Evolutionary conservation across 305 asterid genomes (phyloP).

Genomic region (Solanum hybrid): DNA sequence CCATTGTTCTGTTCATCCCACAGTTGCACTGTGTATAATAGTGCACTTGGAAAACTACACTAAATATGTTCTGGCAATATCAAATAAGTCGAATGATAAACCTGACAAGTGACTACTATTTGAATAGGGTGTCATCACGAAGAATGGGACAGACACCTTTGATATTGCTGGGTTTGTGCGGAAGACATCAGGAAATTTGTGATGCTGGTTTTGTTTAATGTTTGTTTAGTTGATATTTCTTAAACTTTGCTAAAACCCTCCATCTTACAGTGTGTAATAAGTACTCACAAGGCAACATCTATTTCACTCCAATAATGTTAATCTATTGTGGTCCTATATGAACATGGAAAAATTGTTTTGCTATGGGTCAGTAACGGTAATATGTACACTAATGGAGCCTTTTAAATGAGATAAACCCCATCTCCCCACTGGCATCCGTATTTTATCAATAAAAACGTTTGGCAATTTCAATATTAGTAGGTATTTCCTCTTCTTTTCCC

Average conservation of each 20-base stretch:
- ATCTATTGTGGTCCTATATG: neutral
- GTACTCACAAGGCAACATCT: neutral
- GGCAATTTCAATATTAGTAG: neutral
- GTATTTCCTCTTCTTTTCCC: neutral
- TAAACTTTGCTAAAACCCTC: neutral
- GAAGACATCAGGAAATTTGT: constrained; percentile 22
- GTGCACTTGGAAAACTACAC: neutral
- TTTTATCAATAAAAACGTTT: neutral
- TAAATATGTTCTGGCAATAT: neutral
- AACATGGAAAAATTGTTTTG: neutral
- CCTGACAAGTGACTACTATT: neutral
- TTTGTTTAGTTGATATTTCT: neutral
- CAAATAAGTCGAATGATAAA: neutral
- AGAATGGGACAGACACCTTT: constrained; percentile 46
- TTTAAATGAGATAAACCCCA: neutral
- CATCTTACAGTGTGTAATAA: neutral
- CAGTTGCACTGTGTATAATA: neutral
- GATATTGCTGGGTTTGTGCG: constrained; percentile 48
- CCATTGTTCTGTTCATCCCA: neutral
- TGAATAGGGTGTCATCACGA: constrained; percentile 70
- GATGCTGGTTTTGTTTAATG: constrained; percentile 4
- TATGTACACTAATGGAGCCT: neutral
- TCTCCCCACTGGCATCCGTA: neutral
- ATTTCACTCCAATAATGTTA: neutral
- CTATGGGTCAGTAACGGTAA: neutral